phyloP scores from a whole-genome alignment of 2,329 filamentous ascomycete genomes.

The Colletotrichum godetiae region DNA sequence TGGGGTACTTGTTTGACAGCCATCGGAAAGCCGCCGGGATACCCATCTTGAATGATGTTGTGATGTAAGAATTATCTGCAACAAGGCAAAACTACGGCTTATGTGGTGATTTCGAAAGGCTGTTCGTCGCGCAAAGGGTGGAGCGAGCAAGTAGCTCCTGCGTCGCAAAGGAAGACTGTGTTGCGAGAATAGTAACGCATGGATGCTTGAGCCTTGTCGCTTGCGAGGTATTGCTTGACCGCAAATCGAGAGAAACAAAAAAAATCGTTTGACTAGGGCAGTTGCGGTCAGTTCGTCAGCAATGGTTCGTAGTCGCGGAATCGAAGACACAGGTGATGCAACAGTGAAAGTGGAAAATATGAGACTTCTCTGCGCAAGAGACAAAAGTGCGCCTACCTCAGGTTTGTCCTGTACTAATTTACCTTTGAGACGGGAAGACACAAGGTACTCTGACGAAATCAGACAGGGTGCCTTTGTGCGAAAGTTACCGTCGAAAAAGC shows the following conservation, averaged over 20 bases:
- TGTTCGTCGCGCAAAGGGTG: neutral
- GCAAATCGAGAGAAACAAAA: neutral
- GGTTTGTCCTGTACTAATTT: neutral
- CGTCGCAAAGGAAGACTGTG: neutral
- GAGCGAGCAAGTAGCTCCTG: neutral
- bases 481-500: too few species aligned
- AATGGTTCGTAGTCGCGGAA: neutral
- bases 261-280: neutral
- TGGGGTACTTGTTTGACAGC: conserved; percentile 96
- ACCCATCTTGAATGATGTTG: conserved; percentile 72
- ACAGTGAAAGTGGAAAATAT: neutral
- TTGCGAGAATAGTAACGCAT: neutral
- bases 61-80: neutral
- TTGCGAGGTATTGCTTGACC: neutral
- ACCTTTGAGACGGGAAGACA: too few species aligned
- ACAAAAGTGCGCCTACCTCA: neutral
- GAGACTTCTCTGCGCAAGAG: neutral
- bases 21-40: conserved; percentile 95
- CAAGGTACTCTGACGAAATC: neutral
- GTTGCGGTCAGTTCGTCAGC: neutral
- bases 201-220: neutral
- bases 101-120: neutral
- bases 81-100: neutral
- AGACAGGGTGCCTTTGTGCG: neutral
- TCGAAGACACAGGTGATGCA: neutral